A percentile compares a stretch with the other conserved stretches of the same genome.
Conservation (phyloP, 2,329 filamentous ascomycete species). For the Alternaria gansuensis region DNA sequence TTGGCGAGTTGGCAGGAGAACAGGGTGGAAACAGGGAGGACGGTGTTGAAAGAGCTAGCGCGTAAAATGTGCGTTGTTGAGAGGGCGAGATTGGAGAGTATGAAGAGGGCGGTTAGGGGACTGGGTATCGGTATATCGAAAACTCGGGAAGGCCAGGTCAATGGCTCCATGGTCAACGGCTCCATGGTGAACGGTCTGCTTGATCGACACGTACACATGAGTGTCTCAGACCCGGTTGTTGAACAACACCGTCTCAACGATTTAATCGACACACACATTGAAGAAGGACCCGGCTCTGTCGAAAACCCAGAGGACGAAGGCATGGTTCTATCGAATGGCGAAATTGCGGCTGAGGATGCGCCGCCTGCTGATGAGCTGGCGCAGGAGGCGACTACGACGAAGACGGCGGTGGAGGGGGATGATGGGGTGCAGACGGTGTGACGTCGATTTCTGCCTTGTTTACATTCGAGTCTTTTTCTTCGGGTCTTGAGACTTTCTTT, state of each 20-base stretch:
- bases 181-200: background rate
- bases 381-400: background rate
- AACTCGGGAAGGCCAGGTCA: background rate
- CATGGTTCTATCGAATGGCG: conserved; percentile 26
- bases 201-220: background rate
- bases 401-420: no score
- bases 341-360: conserved; percentile 16
- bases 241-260: conserved; percentile 8
- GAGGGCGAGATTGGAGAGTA: conserved; percentile 77
- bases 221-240: conserved; percentile 7
- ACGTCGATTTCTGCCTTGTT: no score
- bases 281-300: conserved; percentile 27
- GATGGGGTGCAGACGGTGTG: no score
- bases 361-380: conserved; percentile 11
- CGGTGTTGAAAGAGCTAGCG: conserved; percentile 79
- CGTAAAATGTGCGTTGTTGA: conserved; percentile 82
- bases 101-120: conserved; percentile 79
- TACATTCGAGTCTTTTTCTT: no score
- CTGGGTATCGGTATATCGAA: conserved; percentile 24
- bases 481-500: no score
- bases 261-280: conserved; percentile 15
- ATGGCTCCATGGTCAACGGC: background rate
- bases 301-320: conserved; percentile 18
- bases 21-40: conserved; percentile 78
- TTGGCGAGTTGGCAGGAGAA: conserved; percentile 93